Base-by-base conservation (phyloP, 1,284 basidiomycete species). In the Mycena citricolor region DNA sequence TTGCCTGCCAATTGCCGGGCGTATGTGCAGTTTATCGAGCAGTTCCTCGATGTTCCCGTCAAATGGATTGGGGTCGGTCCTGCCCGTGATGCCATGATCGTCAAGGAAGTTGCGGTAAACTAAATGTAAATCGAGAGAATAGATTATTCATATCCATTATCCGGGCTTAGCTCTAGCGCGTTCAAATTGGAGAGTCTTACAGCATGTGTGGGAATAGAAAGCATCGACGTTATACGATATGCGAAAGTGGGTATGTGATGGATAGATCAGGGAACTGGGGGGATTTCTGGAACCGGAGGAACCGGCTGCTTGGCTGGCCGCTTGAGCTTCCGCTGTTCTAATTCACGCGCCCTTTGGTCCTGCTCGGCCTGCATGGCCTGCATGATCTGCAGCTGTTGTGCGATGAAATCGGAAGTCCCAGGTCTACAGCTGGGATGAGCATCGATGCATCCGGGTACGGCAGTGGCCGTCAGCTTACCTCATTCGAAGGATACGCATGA, bases 41-140 rank as follows among this genome's bases (percentile, higher is more conserved):
- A 80, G 31, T 88, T 79, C 65, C 68, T 93, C 16, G 76, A 76
- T n/a, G 83, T 91, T 23, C 85, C 83, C 43, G 75, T 98, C 51
- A 85, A 89, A 64, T 97, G 88, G 87, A 93, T 97, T 54, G 94
- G 94, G 5, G 84, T 94, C 21, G 93, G 93, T 0, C 89, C 93
- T 4, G 88, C 75, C 20, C 67, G 93, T 42, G 83, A 90, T 53
- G 82, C 79, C 49, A 94, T 94, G 92, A 61, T 92, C 33, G 61
- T 54, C 53, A 72, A 67, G 39, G 11, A 33, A 32, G 26, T 16
- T 17, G n/a, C n/a, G n/a, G n/a, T n/a, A n/a, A n/a, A n/a, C n/a
- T n/a, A n/a, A n/a, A n/a, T n/a, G n/a, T n/a, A n/a, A n/a, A n/a
- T n/a, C n/a, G n/a, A n/a, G n/a, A n/a, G n/a, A n/a, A n/a, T n/a